Evolutionary conservation across 2,329 filamentous ascomycete genomes (phyloP).

Genomic region (Aspergillus sp.): DNA sequence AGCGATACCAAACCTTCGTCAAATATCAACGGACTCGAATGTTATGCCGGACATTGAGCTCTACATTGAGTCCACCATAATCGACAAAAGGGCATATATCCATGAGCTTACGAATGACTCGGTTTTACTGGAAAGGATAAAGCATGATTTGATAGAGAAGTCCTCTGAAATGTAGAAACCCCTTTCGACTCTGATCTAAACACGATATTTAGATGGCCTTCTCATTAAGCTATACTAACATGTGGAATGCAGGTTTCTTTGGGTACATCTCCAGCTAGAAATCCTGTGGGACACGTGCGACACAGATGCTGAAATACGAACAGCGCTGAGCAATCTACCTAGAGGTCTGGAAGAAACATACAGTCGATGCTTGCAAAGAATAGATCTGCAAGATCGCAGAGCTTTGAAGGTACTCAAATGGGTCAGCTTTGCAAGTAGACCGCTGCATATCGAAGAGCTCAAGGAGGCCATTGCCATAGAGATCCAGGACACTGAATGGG

Average conservation of each 20-base stretch:
- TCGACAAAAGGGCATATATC: conserved; percentile 15
- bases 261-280: conserved; percentile 23
- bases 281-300: conserved; percentile 22
- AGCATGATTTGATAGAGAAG: not conserved
- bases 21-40: conserved; percentile 20
- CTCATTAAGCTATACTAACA: conserved; percentile 1
- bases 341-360: conserved; percentile 22
- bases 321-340: conserved; percentile 14
- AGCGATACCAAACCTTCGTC: conserved; percentile 15
- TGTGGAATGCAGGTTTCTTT: conserved; percentile 17
- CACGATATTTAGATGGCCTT: too few species aligned
- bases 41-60: conserved; percentile 17
- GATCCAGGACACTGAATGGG: conserved; percentile 16
- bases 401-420: conserved; percentile 19
- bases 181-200: too few species aligned
- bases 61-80: conserved; percentile 19
- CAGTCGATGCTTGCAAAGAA: conserved; percentile 16
- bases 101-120: conserved; percentile 17
- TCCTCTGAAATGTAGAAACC: conserved; percentile 4
- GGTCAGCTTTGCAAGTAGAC: conserved; percentile 21
- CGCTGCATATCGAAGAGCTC: conserved; percentile 23
- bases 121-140: conserved; percentile 3
- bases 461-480: conserved; percentile 21
- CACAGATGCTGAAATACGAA: conserved; percentile 18
- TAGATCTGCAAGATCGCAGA: conserved; percentile 5